phyloP scores from a whole-genome alignment of 306 rosid species.

The Inga laurina region DNA sequence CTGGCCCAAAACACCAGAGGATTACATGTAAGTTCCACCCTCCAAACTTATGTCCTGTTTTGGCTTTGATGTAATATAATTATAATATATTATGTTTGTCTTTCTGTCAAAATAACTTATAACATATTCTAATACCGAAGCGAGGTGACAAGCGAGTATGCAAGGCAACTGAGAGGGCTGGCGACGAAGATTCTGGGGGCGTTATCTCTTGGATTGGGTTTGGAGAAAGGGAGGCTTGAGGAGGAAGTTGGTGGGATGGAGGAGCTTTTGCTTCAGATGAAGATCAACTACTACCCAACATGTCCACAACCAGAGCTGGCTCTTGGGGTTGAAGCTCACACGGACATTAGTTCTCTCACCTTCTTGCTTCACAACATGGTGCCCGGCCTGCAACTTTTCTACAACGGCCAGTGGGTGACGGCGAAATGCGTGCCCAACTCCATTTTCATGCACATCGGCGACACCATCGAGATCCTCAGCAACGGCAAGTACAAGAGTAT shows the following conservation, averaged over 20 bases:
- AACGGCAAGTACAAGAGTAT: constrained; percentile 83
- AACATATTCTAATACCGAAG: constrained; percentile 23
- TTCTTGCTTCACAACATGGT: constrained; percentile 91
- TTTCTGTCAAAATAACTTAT: too few relatives aligned
- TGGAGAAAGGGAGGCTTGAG: constrained; percentile 77
- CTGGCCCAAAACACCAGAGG: constrained; percentile 71
- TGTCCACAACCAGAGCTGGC: constrained; percentile 94
- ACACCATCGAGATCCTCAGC: constrained; percentile 80
- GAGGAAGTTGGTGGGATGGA: constrained; percentile 81
- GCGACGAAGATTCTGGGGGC: constrained; percentile 52
- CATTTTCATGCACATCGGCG: constrained; percentile 85
- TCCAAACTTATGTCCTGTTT: too few relatives aligned
- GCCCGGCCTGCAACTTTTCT: constrained; percentile 83
- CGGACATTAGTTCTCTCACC: constrained; percentile 77
- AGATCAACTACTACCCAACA: constrained; percentile 80
- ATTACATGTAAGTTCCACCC: constrained; percentile 43
- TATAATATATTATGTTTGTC: too few relatives aligned
- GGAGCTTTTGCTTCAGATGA: constrained; percentile 77
- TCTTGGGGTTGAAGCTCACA: constrained; percentile 87
- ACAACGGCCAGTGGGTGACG: constrained; percentile 66
- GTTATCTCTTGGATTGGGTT: constrained; percentile 64
- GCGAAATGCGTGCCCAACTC: constrained; percentile 81
- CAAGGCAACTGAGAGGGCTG: constrained; percentile 57
- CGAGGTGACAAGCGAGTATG: constrained; percentile 69
- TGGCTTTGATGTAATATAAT: too few relatives aligned